Percentiles rank a stretch among this genome's conserved stretches.
phyloP scores from a whole-genome alignment of 1,139 yeast species.

The Zygosaccharomyces pseudobailii region DNA sequence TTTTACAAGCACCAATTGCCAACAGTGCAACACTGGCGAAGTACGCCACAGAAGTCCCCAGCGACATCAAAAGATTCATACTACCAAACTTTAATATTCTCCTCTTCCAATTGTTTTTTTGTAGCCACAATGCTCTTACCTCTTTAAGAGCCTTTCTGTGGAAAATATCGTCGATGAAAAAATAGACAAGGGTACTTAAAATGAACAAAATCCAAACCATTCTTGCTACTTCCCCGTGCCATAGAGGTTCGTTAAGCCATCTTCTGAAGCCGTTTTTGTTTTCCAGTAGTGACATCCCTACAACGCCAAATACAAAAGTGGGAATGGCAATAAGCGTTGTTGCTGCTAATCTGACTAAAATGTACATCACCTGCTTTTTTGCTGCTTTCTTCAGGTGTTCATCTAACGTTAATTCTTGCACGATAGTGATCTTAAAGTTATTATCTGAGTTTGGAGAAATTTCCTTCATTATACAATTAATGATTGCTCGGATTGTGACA shows the following conservation, averaged over 20 bases:
- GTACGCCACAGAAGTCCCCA: conserved; percentile 71
- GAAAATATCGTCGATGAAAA: conserved; percentile 69
- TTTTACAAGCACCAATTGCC: conserved; percentile 43
- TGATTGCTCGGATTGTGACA: conserved; percentile 46
- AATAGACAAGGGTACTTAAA: conserved; percentile 67
- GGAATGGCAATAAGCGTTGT: conserved; percentile 59
- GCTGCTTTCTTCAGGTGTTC: conserved; percentile 56
- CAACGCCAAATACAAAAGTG: conserved; percentile 63
- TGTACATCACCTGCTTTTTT: conserved; percentile 43
- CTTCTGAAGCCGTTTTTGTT: conserved; percentile 39
- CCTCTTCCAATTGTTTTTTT: conserved; percentile 50
- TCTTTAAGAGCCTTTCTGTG: conserved; percentile 64
- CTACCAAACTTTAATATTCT: conserved; percentile 68
- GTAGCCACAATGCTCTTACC: conserved; percentile 51
- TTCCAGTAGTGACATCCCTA: conserved; percentile 61
- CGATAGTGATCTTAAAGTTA: conserved; percentile 43
- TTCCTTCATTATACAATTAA: conserved; percentile 38
- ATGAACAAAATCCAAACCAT: conserved; percentile 62
- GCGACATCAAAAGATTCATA: conserved; percentile 65
- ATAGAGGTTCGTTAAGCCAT: conserved; percentile 59
- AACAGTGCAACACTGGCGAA: conserved; percentile 61
- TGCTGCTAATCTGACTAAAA: conserved; percentile 45
- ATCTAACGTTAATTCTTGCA: conserved; percentile 55
- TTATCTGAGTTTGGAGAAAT: conserved; percentile 47
- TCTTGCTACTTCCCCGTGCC: conserved; percentile 61